Base-by-base conservation (phyloP, 495 filamentous ascomycete genomes). In the Aspergillus affinis region DNA sequence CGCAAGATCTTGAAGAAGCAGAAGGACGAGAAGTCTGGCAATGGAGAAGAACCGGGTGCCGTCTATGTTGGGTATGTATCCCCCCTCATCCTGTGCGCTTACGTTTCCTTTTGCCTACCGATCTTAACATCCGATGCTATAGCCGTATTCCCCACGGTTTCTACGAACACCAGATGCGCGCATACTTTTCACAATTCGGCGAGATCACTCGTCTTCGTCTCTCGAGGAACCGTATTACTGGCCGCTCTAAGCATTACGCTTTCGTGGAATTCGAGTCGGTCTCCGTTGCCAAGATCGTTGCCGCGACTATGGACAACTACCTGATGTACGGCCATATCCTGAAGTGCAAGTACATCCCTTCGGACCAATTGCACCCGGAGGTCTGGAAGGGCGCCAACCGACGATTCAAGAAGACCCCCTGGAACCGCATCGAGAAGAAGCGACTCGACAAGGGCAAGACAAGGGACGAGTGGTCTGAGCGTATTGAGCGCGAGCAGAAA, bases 171-270 rank as follows among this genome's bases (percentile, higher is more conserved):
- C 88, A 98, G 75, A 97, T 98, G 89, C 86, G 86, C 53, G 81
- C 84, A 49, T 98, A 98, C 80, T 97, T 98, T 69, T 82, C 86
- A n/a, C 94, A 98, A 74, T 98, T 98, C 69, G 95, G 94, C 69
- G 78, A 84, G 3, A 90, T 98, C 65, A 84, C 79, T 52, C 84
- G 84, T 53, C 83, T 98, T 30, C 87, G 93, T 62, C 84, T 98
- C 41, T 94, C 92, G 4, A 90, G 95, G 59, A 97, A 96, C 81
- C 87, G 85, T 65, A 87, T 88, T 70, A 97, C 92, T 21, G 94
- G 95, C 54, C 81, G 83, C 44, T 90, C 87, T 65, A 93, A 90
- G 76, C 94, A 98, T 79, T 94, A 88, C 67, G 94, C 91, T 9
- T 98, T 96, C 72, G 81, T 98, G 65, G 90, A 98, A 71, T 98